Evolutionary conservation across 2,329 filamentous ascomycete species (phyloP), one percentile per base, ranked within the genome.

Genomic region (Clarireedia monteithiana): DNA sequence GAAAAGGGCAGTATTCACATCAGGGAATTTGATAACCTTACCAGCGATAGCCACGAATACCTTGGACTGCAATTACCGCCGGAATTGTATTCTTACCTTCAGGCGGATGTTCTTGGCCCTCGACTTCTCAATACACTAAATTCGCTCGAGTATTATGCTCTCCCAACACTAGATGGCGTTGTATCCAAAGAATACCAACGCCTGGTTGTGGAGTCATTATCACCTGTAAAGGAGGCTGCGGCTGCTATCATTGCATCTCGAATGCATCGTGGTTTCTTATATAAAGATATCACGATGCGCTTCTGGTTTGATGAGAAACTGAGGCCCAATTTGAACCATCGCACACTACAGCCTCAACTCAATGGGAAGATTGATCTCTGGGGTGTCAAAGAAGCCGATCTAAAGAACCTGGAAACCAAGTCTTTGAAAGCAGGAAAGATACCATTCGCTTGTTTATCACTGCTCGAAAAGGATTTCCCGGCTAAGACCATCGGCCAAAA

Each of bases 1-100:
- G 55, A 55, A 48, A 57, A 64, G 42, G 94, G 94, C 42, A 84
- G 86, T 65, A 80, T 96, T 50, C 81, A 82, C 58, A 86, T 91
- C 15, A 78, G 89, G 64, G 85, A 91, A 64, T 80, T 78, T 54
- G 86, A 89, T 6, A 78, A 83, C 54, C 81, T 91, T 20, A 91
- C 94, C 2, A 81, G 80, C 47, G 91, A 97, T 68, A 85, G 94
- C 62, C 89, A 95, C 68, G 86, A 92, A 66, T 91, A 96, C 68
- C 82, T 96, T 59, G 91, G 91, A n/a, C 82, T 95, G 58, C 87
- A 91, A 58, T 77, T 99, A 5, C 91, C 94, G 0, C 84, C 91
- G 42, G 94, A 99, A 71, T 77, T 97, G 17, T 91, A 92, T 69
- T 88, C 90, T 70, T 97, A 97, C 70, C 78, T 96, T 50, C 91